These are phyloP conservation scores for Colletotrichum musicola DNA, from an alignment of 2,329 filamentous ascomycete species.

Conservation along the genomic window DNA sequence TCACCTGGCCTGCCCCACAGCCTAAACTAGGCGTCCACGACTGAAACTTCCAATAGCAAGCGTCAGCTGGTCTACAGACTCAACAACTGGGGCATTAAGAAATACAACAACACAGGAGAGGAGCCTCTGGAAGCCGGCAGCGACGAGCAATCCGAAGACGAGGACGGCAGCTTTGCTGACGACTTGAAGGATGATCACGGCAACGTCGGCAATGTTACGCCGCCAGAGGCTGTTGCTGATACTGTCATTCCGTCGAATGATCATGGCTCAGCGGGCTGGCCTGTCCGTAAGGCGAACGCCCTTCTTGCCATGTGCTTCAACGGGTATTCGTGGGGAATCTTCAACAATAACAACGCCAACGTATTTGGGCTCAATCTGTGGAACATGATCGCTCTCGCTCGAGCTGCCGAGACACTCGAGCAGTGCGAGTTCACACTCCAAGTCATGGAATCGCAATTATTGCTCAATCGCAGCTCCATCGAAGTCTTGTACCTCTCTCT, in stretches of 20 bases:
- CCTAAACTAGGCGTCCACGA: not conserved
- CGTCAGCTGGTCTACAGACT: conserved; percentile 49
- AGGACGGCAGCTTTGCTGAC: not conserved
- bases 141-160: not conserved
- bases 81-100: conserved; percentile 44
- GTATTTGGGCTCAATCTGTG: not conserved
- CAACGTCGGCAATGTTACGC: not conserved
- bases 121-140: too few relatives aligned
- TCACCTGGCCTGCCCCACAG: not conserved
- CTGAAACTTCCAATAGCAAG: conserved; percentile 40
- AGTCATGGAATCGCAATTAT: not conserved
- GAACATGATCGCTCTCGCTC: not conserved
- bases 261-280: not conserved
- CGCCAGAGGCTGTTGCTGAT: not conserved
- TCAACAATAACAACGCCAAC: not conserved
- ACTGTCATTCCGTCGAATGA: not conserved
- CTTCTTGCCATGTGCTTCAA: not conserved
- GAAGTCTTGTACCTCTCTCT: not conserved
- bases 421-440: not conserved
- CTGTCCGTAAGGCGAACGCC: not conserved
- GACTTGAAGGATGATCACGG: not conserved
- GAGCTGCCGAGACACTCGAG: conserved; percentile 13
- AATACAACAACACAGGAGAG: conserved; percentile 44
- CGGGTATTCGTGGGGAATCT: not conserved
- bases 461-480: not conserved